Evolutionary conservation across 2,329 filamentous ascomycete species (phyloP).

Genomic region (Fusarium decemcellulare): DNA sequence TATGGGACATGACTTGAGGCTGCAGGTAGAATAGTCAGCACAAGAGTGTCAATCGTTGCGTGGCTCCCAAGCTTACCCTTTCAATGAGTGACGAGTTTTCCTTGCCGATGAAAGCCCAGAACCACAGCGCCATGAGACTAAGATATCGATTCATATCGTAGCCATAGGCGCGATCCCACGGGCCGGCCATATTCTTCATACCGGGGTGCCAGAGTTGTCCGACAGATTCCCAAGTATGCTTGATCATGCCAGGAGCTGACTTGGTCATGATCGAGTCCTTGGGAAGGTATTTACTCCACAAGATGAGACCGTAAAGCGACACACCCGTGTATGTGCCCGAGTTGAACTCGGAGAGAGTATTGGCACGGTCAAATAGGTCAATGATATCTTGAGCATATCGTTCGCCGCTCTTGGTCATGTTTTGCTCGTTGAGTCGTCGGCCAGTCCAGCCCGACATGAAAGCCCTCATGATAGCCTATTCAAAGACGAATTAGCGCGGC

Average conservation of each 20-base stretch:
- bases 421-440: slow-evolving; percentile 64
- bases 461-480: slow-evolving; percentile 70
- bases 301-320: slow-evolving; percentile 69
- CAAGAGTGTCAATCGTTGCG: background rate
- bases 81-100: slow-evolving; percentile 54
- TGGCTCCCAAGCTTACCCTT: slow-evolving; percentile 41
- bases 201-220: slow-evolving; percentile 69
- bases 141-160: slow-evolving; percentile 76
- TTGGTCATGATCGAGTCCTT: slow-evolving; percentile 66
- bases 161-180: slow-evolving; percentile 75
- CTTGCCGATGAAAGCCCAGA: slow-evolving; percentile 71
- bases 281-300: slow-evolving; percentile 73
- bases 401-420: slow-evolving; percentile 72
- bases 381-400: slow-evolving; percentile 68
- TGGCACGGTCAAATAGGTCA: slow-evolving; percentile 67
- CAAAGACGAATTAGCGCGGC: background rate
- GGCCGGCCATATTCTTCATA: slow-evolving; percentile 73
- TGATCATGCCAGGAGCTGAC: slow-evolving; percentile 66
- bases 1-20: slow-evolving; percentile 70
- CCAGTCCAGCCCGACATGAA: slow-evolving; percentile 73
- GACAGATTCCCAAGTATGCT: slow-evolving; percentile 66
- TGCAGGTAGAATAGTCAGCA: slow-evolving; percentile 31
- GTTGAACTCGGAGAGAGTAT: slow-evolving; percentile 75
- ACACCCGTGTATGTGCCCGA: slow-evolving; percentile 75
- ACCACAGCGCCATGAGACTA: slow-evolving; percentile 69